phyloP scores from a whole-genome alignment of 495 filamentous ascomycete genomes.

The Letharia lupina region DNA sequence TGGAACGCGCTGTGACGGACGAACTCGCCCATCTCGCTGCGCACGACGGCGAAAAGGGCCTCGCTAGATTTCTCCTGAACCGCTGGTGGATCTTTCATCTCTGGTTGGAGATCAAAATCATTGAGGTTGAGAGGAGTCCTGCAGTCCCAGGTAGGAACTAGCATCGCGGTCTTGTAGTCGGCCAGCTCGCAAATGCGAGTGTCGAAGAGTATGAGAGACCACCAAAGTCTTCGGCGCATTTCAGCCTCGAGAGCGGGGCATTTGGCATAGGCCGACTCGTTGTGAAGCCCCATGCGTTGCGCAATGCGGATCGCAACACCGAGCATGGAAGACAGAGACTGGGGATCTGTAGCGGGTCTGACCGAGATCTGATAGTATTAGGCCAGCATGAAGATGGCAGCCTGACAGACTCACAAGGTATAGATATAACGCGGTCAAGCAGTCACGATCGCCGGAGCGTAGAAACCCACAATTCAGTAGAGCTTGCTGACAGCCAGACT shows the following conservation, averaged over 20 bases:
- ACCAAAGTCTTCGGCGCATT: constrained; percentile 53
- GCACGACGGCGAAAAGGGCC: constrained; percentile 42
- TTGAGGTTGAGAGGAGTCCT: constrained; percentile 46
- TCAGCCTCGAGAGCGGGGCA: constrained; percentile 43
- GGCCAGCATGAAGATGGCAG: constrained; percentile 10
- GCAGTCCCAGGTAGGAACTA: constrained; percentile 51
- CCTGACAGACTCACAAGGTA: constrained; percentile 43
- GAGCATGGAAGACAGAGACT: constrained; percentile 46
- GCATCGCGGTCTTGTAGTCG: constrained; percentile 29
- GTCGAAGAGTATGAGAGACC: constrained; percentile 48
- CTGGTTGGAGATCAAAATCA: constrained; percentile 45
- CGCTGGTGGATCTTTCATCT: constrained; percentile 39
- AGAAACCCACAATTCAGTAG: constrained; percentile 40
- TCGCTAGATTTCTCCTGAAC: constrained; percentile 37
- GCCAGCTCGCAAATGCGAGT: constrained; percentile 42
- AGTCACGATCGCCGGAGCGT: constrained; percentile 42
- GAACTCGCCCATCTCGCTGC: constrained; percentile 42
- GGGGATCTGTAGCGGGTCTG: constrained; percentile 38
- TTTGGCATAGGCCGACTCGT: constrained; percentile 32
- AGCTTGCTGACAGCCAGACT: constrained; percentile 48
- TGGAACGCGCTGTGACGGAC: constrained; percentile 39
- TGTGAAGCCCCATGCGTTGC: constrained; percentile 46
- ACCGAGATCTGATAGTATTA: constrained; percentile 43
- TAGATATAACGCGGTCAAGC: constrained; percentile 52
- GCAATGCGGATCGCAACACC: constrained; percentile 47